Conservation (phyloP, 495 filamentous ascomycete genomes). For the Chaetomium tenue region DNA sequence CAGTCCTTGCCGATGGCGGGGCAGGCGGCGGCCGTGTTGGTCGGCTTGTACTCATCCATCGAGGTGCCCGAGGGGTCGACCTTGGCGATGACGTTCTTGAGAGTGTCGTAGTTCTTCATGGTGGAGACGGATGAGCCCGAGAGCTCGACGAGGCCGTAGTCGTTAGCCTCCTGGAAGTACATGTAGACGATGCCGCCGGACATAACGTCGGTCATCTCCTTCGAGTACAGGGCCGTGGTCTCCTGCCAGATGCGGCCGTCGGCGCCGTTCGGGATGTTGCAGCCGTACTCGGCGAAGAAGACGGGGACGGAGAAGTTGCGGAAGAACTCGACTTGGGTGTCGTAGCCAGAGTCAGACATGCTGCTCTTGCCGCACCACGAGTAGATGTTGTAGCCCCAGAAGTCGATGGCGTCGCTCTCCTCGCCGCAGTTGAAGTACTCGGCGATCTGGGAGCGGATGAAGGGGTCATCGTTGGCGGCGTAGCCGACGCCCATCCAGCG, state of each 20-base stretch:
- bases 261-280: constrained; percentile 63
- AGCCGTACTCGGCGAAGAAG: constrained; percentile 98
- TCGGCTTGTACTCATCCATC: constrained; percentile 68
- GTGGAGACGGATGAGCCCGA: constrained; percentile 56
- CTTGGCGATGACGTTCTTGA: constrained; percentile 66
- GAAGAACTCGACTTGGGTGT: constrained; percentile 78
- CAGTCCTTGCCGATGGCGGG: constrained; percentile 64
- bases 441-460: constrained; percentile 74
- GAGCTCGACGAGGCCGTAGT: constrained; percentile 78
- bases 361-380: constrained; percentile 89
- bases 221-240: constrained; percentile 75
- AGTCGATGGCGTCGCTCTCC: constrained; percentile 68
- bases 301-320: constrained; percentile 81
- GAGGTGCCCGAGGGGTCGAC: constrained; percentile 64
- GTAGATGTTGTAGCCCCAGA: constrained; percentile 99
- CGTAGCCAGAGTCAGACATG: constrained; percentile 71
- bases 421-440: constrained; percentile 90
- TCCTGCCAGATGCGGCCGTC: constrained; percentile 79
- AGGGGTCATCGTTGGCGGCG: constrained; percentile 84
- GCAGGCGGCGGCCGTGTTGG: constrained; percentile 74
- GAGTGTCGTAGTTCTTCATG: constrained; percentile 69
- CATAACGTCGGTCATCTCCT: constrained; percentile 79
- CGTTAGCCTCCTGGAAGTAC: constrained; percentile 90
- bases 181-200: constrained; percentile 96
- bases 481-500: constrained; percentile 87